Conservation (phyloP, 495 filamentous ascomycete species). For the Penicillium coprophilum region DNA sequence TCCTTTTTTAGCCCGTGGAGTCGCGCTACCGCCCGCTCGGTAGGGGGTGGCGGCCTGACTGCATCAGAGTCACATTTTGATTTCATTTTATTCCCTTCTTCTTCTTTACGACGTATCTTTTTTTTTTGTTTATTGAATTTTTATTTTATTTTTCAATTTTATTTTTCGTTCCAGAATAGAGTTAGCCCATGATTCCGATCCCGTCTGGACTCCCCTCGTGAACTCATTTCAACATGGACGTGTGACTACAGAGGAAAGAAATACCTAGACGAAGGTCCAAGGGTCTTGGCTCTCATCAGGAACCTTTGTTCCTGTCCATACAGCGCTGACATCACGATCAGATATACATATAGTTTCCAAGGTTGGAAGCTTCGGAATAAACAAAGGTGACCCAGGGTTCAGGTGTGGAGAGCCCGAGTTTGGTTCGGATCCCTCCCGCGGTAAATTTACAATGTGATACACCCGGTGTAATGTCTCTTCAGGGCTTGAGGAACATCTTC, state of each 20-base stretch:
- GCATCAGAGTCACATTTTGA: conserved; percentile 14
- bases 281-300: too few species aligned
- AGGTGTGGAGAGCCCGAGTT: conserved; percentile 11
- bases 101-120: neutral
- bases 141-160: neutral
- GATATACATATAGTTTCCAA: neutral
- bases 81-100: conserved; percentile 1
- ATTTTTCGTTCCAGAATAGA: conserved; percentile 1
- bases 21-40: conserved; percentile 34
- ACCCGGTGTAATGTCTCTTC: neutral
- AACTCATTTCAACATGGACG: neutral
- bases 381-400: conserved; percentile 16
- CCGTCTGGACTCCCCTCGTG: conserved; percentile 1
- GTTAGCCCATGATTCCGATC: conserved; percentile 14
- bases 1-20: conserved; percentile 24
- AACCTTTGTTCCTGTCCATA: too few species aligned
- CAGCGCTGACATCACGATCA: neutral
- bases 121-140: neutral
- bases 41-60: conserved; percentile 40
- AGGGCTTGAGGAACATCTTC: neutral
- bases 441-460: conserved; percentile 10
- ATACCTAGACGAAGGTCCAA: too few species aligned
- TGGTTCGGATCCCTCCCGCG: conserved; percentile 8
- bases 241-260: neutral
- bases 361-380: conserved; percentile 1